Percentiles rank a stretch among this genome's conserved stretches.
phyloP scores from a whole-genome alignment of 2,329 filamentous ascomycete genomes.

The Dactylellina sp. region DNA sequence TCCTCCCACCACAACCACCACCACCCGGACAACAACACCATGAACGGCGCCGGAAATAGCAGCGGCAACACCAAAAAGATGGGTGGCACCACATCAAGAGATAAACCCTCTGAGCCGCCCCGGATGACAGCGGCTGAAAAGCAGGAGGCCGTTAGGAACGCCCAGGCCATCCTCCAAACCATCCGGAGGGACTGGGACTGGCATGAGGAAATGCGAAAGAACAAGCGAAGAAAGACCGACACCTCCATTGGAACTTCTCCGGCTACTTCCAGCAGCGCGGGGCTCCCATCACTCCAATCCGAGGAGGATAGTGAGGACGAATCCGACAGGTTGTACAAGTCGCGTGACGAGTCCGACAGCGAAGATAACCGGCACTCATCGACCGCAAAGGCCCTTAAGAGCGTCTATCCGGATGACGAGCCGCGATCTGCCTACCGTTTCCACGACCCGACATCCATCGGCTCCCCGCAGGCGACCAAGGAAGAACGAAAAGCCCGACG shows the following conservation, averaged over 20 bases:
- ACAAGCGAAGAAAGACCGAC: constrained; percentile 33
- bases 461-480: constrained; percentile 24
- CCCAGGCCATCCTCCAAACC: constrained; percentile 43
- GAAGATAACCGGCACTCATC: constrained; percentile 56
- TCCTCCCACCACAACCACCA: constrained; percentile 31
- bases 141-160: constrained; percentile 46
- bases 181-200: constrained; percentile 53
- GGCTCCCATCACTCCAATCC: constrained; percentile 31
- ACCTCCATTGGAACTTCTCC: constrained; percentile 6
- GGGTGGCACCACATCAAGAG: constrained; percentile 30
- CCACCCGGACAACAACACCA: constrained; percentile 5
- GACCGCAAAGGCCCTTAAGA: constrained; percentile 43
- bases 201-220: constrained; percentile 41
- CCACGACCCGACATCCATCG: constrained; percentile 48
- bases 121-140: constrained; percentile 50
- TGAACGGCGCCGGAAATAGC: constrained; percentile 7
- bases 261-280: constrained; percentile 4
- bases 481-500: constrained; percentile 48
- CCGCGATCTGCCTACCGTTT: constrained; percentile 53
- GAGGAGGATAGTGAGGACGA: constrained; percentile 40
- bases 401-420: constrained; percentile 55
- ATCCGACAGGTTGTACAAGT: constrained; percentile 56
- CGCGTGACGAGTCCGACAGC: constrained; percentile 57
- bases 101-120: constrained; percentile 31
- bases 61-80: constrained; percentile 21